Evolutionary conservation across 169 alveolate genomes (phyloP), one percentile per base, ranked within the genome.

Genomic region (Cystoisospora suis): DNA sequence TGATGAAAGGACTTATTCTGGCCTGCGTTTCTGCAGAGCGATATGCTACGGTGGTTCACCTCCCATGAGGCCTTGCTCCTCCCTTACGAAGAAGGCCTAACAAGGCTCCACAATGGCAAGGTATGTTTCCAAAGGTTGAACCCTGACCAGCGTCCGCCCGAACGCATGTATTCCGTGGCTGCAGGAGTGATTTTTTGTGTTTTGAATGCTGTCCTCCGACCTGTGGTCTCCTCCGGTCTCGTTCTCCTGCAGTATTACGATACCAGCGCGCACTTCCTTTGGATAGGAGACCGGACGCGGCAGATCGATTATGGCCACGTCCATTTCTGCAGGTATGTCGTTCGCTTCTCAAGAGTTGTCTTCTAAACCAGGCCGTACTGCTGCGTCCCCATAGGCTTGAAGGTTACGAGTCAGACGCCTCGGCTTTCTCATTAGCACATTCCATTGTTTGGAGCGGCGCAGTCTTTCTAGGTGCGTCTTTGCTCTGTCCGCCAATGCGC

Each of bases 241-340:
- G 42, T 2, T 59, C 1, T 12, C 12, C 15, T 87, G 12, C 85
- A 91, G 87, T 45, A 29, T 56, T 89, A 75, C 47, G 56, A 87
- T 85, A 56, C 91, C 42, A 90, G 93, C 72, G 93, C 94, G 44
- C 96, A 95, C 77, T 92, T 93, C 12, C 85, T 94, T 12, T 95
- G 97, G 96, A 79, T 95, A 34, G 97, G 97, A 4, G 96, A 94
- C 77, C 91, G 97, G 69, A 94, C 96, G 27, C 87, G 95, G 29
- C 86, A 90, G 44, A 70, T 93, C 79, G 96, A 94, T 3, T 90
- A 81, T 53, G 97, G 96, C n/a, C 97, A 95, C 86, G 86, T 93
- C 29, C 94, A 94, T 70, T 94, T 88, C 79, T 87, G 93, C 86
- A 12, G 86, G 91, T 70, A 49, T 32, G 90, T 36, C 27, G 17